These are phyloP conservation scores for Aegilops longissima DNA, from an alignment of 176 grass and related monocot species.

Conservation along the genomic window DNA sequence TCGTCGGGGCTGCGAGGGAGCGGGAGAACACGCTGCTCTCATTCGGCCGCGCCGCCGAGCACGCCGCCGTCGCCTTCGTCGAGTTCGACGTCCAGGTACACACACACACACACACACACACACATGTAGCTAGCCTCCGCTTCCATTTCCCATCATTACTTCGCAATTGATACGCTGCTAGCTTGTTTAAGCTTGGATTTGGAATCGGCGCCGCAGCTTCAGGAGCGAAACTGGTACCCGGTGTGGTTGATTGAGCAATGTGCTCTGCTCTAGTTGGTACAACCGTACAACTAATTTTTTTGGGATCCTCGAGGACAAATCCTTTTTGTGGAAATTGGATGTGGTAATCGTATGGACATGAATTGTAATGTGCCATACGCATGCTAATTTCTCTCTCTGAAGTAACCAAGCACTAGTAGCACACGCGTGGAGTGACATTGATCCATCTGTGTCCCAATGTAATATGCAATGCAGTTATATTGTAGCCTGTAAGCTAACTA, in stretches of 20 bases:
- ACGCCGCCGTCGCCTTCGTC: constrained; percentile 52
- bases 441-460: neutral
- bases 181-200: neutral
- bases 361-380: neutral
- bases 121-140: neutral
- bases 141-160: neutral
- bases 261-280: neutral
- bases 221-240: neutral
- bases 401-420: neutral
- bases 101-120: no score
- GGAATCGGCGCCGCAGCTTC: neutral
- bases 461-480: neutral
- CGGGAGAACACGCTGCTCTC: constrained; percentile 75
- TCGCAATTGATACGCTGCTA: neutral
- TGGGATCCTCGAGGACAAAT: neutral
- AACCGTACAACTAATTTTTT: constrained; percentile 6
- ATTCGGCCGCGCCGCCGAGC: constrained; percentile 44
- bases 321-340: neutral
- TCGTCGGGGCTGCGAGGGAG: constrained; percentile 32
- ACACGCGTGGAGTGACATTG: neutral
- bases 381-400: neutral
- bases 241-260: constrained; percentile 16
- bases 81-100: constrained; percentile 71
- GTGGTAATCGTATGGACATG: neutral
- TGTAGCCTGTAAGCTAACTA: neutral